These are phyloP conservation scores for Aspergillus sclerotialis DNA, from an alignment of 2,329 filamentous ascomycete genomes.

Conservation along the genomic window DNA sequence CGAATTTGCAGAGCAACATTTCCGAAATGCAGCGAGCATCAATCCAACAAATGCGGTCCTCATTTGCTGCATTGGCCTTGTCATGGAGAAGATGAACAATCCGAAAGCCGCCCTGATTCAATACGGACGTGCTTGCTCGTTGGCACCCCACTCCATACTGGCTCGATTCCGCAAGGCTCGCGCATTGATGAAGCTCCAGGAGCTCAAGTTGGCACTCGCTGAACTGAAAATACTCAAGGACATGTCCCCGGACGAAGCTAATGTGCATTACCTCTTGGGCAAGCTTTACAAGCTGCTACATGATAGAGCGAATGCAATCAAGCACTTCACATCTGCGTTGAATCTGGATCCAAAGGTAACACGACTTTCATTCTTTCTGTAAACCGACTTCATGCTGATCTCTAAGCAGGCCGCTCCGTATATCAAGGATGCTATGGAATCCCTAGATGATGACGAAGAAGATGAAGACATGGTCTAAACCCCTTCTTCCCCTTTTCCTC, in stretches of 20 bases:
- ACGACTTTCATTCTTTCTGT: conserved; percentile 2
- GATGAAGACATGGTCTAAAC: conserved; percentile 43
- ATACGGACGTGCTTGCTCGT: conserved; percentile 72
- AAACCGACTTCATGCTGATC: conserved; percentile 7
- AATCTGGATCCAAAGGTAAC: conserved; percentile 92
- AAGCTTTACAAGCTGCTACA: conserved; percentile 52
- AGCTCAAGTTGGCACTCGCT: conserved; percentile 63
- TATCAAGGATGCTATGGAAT: conserved; percentile 96
- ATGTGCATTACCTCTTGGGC: conserved; percentile 90
- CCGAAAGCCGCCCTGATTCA: conserved; percentile 69
- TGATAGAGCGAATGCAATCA: conserved; percentile 67
- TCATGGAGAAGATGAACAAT: conserved; percentile 83
- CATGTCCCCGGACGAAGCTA: conserved; percentile 86
- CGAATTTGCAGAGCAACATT: conserved; percentile 86
- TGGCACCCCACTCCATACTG: conserved; percentile 74
- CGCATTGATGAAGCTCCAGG: conserved; percentile 68
- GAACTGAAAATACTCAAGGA: conserved; percentile 88
- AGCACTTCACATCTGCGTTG: conserved; percentile 88
- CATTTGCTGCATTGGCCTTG: conserved; percentile 84
- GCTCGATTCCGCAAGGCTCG: conserved; percentile 91
- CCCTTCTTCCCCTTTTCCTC: conserved; percentile 1
- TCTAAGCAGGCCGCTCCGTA: conserved; percentile 68
- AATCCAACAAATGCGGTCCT: conserved; percentile 92
- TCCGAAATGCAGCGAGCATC: conserved; percentile 77
- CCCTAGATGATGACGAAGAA: conserved; percentile 66